Base-by-base conservation (phyloP, 768 basidiomycete species). In the Rhodosporidiobolus odoratus region DNA sequence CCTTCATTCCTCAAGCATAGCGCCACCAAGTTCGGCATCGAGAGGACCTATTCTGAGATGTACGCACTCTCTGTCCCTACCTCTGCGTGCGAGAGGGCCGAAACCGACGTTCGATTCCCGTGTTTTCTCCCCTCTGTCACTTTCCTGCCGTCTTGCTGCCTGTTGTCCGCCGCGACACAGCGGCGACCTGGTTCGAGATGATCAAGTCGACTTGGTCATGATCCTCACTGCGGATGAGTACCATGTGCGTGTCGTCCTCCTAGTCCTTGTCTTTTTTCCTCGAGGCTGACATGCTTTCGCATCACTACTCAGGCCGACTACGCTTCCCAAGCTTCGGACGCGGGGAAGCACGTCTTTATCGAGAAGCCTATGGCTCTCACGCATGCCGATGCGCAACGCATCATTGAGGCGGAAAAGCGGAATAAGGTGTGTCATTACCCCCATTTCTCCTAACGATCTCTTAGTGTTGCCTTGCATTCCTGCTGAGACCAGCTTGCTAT, bases 291-390 rank as follows among this genome's bases (percentile, higher is more conserved):
- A 12, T 19, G 1, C 8, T 40, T 17, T 50, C 37, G 25, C 43
- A 4, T 9, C 17, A 12, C 23, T 15, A 16, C 23, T 23, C 34
- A 62, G 66, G 56, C 69, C 7, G 30, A n/a, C 27, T 53, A 53
- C 23, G 66, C 71, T 6, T 58, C 68, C 25, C 54, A 54, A 2
- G 71, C 71, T 0, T 59, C 63, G 12, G 56, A 73, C 21, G 58
- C 58, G 5, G 63, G 67, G 12, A 79, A 79, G 66, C 74, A 75
- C 47, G 75, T 79, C 37, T 67, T 79, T 48, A 73, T 79, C 63
- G 78, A 79, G 68, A 79, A 79, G 61, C 78, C 78, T 5, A 77
- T 78, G 76, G 68, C 71, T 3, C 66, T 78, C 45, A 77, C 77
- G 2, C 62, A 62, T 15, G 65, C 45, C 25, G 78, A 79, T 32